Percentiles rank a stretch among this genome's conserved stretches.
Conservation (phyloP, 306 rosid species). For the Quercus gilva region DNA sequence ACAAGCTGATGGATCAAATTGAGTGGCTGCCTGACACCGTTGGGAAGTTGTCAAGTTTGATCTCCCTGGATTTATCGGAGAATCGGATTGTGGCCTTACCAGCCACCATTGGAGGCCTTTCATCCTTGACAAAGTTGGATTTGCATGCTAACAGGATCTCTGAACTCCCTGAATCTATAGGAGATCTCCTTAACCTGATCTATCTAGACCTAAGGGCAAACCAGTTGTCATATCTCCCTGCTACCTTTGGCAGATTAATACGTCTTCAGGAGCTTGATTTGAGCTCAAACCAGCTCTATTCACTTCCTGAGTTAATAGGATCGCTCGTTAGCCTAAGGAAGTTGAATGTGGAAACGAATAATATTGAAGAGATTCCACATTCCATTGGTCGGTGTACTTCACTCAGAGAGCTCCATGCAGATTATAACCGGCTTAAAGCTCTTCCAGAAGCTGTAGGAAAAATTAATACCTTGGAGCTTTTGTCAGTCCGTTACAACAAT, state of each 20-base stretch:
- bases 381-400: slow-evolving; percentile 71
- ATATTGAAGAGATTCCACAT: slow-evolving; percentile 79
- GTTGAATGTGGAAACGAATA: slow-evolving; percentile 76
- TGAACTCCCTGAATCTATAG: slow-evolving; percentile 64
- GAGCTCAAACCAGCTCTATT: slow-evolving; percentile 64
- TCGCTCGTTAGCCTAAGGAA: slow-evolving; percentile 61
- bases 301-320: slow-evolving; percentile 67
- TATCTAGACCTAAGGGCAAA: slow-evolving; percentile 67
- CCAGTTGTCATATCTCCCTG: slow-evolving; percentile 54
- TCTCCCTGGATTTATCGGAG: slow-evolving; percentile 78
- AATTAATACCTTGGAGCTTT: slow-evolving; percentile 68
- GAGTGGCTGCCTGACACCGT: slow-evolving; percentile 89
- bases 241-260: slow-evolving; percentile 62
- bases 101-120: slow-evolving; percentile 67
- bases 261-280: slow-evolving; percentile 76
- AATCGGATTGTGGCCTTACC: slow-evolving; percentile 70
- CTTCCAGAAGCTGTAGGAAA: slow-evolving; percentile 89
- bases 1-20: slow-evolving; percentile 69
- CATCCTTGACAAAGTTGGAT: slow-evolving; percentile 64
- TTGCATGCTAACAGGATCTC: slow-evolving; percentile 65
- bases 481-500: slow-evolving; percentile 78
- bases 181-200: slow-evolving; percentile 61
- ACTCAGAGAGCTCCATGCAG: slow-evolving; percentile 66
- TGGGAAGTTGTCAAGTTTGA: slow-evolving; percentile 74
- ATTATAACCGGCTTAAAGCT: slow-evolving; percentile 79